Base-by-base conservation (phyloP, 2,329 filamentous ascomycete genomes). In the Beauveria sp. region DNA sequence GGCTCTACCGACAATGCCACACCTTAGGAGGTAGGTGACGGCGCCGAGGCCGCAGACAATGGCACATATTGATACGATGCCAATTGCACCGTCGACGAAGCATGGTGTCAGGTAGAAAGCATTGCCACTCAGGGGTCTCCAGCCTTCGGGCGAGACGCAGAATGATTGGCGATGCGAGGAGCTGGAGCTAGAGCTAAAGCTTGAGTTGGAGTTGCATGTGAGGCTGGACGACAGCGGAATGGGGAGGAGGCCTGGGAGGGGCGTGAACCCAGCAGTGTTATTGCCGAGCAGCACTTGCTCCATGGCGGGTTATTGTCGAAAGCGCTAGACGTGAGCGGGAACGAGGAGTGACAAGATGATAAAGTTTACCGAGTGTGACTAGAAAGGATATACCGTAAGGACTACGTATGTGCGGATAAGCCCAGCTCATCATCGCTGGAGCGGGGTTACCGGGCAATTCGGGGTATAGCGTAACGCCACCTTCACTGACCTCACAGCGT, bases 31-130 rank as follows among this genome's bases (percentile, higher is more conserved):
- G 77, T 89, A 89, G 83, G 86, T 91, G 46, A 93, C 75, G n/a
- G 91, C 90, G 53, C 84, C 80, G 8, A 84, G 80, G 62, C 92
- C 92, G 66, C 85, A 82, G 28, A 95, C 61, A 22, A 95, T 78
- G 18, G 92, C 91, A 77, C 87, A 93, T n/a, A 79, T 79, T 5
- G 88, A 89, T 40, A 95, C 88, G 1, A 80, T 76, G 50, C 88
- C 83, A 63, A 96, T 84, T 83, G 88, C 90, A n/a, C 93, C 82
- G 72, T 96, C 92, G 69, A 96, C 84, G 71, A 96, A 96, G 77
- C 92, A 96, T 56, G 91, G 91, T 18, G 92, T 96, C 70, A 96
- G 89, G 76, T 96, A 91, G 75, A 89, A 96, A 73, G 91, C 82
- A 65, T 85, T 80, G 48, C 85, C 84, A 74, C 90, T 95, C 72